These are phyloP conservation scores for Candida michaelii DNA, from an alignment of 805 yeast genomes.

Conservation along the genomic window DNA sequence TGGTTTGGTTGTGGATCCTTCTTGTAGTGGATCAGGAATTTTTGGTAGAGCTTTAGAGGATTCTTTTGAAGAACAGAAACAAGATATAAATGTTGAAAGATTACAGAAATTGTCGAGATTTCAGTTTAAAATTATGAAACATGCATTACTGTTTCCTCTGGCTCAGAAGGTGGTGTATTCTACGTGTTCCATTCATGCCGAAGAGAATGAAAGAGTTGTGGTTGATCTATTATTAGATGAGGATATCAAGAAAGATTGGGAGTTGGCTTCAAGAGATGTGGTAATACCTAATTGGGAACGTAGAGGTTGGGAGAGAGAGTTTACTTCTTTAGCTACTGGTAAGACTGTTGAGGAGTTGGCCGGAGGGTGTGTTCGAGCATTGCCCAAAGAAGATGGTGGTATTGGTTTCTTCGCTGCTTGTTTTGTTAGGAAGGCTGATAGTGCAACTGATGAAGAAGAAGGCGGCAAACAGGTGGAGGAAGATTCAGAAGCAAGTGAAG, in stretches of 20 bases:
- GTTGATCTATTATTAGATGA: conserved; percentile 69
- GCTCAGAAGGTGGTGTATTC: conserved; percentile 85
- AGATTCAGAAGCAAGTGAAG: too few relatives aligned
- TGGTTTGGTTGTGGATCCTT: conserved; percentile 90
- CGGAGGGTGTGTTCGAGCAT: conserved; percentile 81
- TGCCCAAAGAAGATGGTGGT: conserved; percentile 93
- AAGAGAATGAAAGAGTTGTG: conserved; percentile 93
- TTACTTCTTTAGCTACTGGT: conserved; percentile 45
- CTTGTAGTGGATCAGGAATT: conserved; percentile 97
- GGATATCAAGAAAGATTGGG: conserved; percentile 78
- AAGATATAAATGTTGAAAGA: conserved; percentile 55
- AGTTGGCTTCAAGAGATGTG: conserved; percentile 51
- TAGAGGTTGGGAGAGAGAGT: conserved; percentile 76
- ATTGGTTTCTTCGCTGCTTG: conserved; percentile 97
- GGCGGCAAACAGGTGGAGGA: conserved; percentile 3
- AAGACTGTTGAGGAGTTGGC: conserved; percentile 49
- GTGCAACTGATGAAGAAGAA: conserved; percentile 5
- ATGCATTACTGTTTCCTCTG: conserved; percentile 78
- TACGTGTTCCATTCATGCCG: conserved; percentile 91
- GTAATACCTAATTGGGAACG: conserved; percentile 86
- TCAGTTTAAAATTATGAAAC: conserved; percentile 84
- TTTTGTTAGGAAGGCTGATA: conserved; percentile 51
- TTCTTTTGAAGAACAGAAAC: conserved; percentile 40
- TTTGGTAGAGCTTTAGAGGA: conserved; percentile 82
- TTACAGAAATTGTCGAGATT: conserved; percentile 76